Evolutionary conservation across 2,329 filamentous ascomycete species (phyloP).

Genomic region (Fusarium dlaminii): DNA sequence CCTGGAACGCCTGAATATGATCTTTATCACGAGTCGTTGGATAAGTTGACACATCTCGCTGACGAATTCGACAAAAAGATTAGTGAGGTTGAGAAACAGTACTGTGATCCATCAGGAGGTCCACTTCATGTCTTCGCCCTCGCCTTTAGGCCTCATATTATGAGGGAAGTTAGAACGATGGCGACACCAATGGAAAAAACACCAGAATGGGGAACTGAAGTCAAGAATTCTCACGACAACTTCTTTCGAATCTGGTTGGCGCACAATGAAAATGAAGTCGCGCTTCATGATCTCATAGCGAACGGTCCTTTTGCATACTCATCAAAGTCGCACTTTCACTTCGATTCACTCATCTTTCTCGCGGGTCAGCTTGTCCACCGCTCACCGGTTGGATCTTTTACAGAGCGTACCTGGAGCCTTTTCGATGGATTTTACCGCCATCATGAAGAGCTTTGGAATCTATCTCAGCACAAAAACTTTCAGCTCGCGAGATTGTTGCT

Average conservation of each 20-base stretch:
- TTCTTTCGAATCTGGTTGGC: conserved; percentile 8
- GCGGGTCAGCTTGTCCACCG: not conserved
- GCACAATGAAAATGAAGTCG: not conserved
- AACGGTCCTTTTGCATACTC: not conserved
- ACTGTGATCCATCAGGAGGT: not conserved
- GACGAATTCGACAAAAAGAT: not conserved
- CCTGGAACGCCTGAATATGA: not conserved
- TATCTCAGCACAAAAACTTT: not conserved
- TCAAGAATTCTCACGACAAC: not conserved
- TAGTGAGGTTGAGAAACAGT: not conserved
- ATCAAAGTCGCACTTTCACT: not conserved
- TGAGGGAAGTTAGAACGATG: not conserved
- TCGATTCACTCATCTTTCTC: conserved; percentile 3
- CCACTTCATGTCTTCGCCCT: not conserved
- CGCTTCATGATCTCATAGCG: not conserved
- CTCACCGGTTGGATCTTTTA: not conserved
- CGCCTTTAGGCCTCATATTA: not conserved
- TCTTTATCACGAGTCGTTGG: not conserved
- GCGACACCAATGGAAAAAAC: not conserved
- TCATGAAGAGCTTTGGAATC: conserved; percentile 4
- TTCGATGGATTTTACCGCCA: not conserved
- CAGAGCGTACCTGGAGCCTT: not conserved
- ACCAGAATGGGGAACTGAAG: conserved; percentile 10
- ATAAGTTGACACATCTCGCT: not conserved
- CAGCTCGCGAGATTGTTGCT: not conserved